phyloP scores from a whole-genome alignment of 371 early-diverging fungal genomes.

The Syncephalastrum monosporum region DNA sequence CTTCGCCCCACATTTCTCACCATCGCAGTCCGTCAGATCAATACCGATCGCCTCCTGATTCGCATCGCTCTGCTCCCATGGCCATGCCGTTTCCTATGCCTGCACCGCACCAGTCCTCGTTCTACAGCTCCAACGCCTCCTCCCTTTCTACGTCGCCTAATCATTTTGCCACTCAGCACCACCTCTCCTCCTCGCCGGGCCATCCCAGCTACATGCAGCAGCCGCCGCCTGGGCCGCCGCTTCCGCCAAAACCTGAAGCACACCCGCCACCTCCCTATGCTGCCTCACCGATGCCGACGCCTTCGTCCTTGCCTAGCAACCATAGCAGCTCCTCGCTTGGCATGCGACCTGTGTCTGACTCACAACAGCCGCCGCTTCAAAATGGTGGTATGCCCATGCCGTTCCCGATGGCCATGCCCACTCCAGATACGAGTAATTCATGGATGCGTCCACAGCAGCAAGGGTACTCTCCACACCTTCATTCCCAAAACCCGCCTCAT shows the following conservation, averaged over 20 bases:
- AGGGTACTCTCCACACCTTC: neutral
- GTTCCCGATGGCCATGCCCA: conserved; percentile 7
- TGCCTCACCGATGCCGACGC: conserved; percentile 5
- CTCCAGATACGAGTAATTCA: neutral
- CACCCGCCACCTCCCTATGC: neutral
- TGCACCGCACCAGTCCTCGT: neutral
- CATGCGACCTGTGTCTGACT: conserved; percentile 2
- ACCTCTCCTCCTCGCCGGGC: too few relatives aligned
- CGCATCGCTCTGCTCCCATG: neutral
- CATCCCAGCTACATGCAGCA: too few relatives aligned
- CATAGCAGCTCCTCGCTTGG: neutral
- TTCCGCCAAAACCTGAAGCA: neutral
- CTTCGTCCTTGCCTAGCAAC: neutral
- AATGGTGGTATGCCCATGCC: neutral
- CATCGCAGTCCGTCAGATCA: neutral
- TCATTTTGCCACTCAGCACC: too few relatives aligned
- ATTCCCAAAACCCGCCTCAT: neutral
- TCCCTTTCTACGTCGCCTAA: too few relatives aligned
- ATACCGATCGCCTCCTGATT: neutral
- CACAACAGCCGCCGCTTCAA: conserved; percentile 1
- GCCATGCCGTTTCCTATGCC: conserved; percentile 8
- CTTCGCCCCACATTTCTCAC: conserved; percentile 3
- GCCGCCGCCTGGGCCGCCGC: neutral
- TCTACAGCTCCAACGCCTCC: too few relatives aligned
- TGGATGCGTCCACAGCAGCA: neutral